Conservation (phyloP, 768 basidiomycete species). For the Leccinum incarnatum region DNA sequence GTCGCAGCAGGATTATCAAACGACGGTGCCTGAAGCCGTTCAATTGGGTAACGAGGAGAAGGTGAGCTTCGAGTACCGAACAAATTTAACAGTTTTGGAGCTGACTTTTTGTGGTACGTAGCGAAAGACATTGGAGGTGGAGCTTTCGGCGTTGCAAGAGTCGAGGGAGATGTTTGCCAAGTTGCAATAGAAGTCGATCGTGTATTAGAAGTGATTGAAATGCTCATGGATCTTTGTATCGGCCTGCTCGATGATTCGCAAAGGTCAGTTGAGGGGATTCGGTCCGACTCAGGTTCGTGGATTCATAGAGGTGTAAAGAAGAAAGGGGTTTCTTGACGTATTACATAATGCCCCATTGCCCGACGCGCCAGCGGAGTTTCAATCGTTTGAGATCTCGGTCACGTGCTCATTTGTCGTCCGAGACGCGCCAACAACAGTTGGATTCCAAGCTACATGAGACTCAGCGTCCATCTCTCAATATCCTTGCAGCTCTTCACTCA, state of each 20-base stretch:
- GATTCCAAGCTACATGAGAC: conserved; percentile 19
- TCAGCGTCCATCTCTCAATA: conserved; percentile 2
- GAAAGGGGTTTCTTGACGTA: too few relatives aligned
- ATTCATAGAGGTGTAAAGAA: too few relatives aligned
- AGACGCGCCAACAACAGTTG: conserved; percentile 16
- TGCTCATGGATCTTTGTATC: too few relatives aligned
- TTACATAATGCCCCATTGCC: too few relatives aligned
- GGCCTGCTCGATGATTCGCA: conserved; percentile 32
- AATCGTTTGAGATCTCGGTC: too few relatives aligned
- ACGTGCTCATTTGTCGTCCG: conserved; percentile 5
- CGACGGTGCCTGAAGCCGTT: conserved; percentile 77
- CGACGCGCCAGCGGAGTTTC: too few relatives aligned
- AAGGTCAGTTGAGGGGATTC: conserved; percentile 46
- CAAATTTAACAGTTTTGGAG: neutral
- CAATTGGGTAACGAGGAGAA: conserved; percentile 75
- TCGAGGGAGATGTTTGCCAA: conserved; percentile 76
- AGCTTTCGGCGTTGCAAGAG: conserved; percentile 67
- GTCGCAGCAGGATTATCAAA: conserved; percentile 71
- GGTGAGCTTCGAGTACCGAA: conserved; percentile 38
- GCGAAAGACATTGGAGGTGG: conserved; percentile 58
- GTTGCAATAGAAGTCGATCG: conserved; percentile 42
- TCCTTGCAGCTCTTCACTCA: conserved; percentile 1
- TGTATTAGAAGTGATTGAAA: too few relatives aligned
- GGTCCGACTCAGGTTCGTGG: too few relatives aligned
- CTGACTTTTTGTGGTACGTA: neutral